Evolutionary conservation across 495 filamentous ascomycete species (phyloP).

Genomic region (Penicillium canariense): DNA sequence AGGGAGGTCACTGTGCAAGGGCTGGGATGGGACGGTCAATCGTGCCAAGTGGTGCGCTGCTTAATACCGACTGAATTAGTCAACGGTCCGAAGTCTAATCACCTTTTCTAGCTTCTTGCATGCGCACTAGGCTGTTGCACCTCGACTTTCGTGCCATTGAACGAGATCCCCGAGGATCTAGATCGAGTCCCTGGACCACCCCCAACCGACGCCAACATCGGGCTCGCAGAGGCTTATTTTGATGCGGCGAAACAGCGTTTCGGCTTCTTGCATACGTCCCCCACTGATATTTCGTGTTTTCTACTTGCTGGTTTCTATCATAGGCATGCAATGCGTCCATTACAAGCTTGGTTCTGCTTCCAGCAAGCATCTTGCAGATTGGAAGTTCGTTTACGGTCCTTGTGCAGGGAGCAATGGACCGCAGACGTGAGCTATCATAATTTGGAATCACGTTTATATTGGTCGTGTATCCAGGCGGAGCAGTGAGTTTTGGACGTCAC

Average conservation of each 20-base stretch:
- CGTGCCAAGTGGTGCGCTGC: slow-evolving; percentile 30
- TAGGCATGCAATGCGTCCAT: slow-evolving; percentile 24
- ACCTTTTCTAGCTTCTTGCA: slow-evolving; percentile 20
- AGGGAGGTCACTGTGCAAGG: slow-evolving; percentile 26
- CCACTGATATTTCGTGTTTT: slow-evolving; percentile 29
- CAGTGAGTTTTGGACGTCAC: slow-evolving; percentile 13
- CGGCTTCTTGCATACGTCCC: slow-evolving; percentile 23
- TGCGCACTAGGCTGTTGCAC: slow-evolving; percentile 26
- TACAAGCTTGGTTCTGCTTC: slow-evolving; percentile 30
- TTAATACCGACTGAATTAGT: not conserved
- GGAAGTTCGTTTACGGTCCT: slow-evolving; percentile 25
- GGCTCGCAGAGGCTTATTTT: slow-evolving; percentile 26
- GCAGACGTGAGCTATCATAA: slow-evolving; percentile 27
- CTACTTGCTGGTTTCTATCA: slow-evolving; percentile 28
- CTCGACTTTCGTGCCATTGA: slow-evolving; percentile 16
- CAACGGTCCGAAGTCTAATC: slow-evolving; percentile 3
- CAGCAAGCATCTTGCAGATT: slow-evolving; percentile 31
- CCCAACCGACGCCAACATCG: slow-evolving; percentile 19
- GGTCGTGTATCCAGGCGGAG: slow-evolving; percentile 31
- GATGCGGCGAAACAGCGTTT: slow-evolving; percentile 29
- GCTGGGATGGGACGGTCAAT: slow-evolving; percentile 26
- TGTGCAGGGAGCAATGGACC: slow-evolving; percentile 26
- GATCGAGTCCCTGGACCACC: slow-evolving; percentile 22
- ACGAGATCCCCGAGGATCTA: slow-evolving; percentile 17
- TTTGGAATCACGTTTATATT: slow-evolving; percentile 27